A percentile compares a stretch with the other conserved stretches of the same genome.
These are phyloP conservation scores for Lithospermum erythrorhizon DNA, from an alignment of 257 asterid species.

Conservation along the genomic window DNA sequence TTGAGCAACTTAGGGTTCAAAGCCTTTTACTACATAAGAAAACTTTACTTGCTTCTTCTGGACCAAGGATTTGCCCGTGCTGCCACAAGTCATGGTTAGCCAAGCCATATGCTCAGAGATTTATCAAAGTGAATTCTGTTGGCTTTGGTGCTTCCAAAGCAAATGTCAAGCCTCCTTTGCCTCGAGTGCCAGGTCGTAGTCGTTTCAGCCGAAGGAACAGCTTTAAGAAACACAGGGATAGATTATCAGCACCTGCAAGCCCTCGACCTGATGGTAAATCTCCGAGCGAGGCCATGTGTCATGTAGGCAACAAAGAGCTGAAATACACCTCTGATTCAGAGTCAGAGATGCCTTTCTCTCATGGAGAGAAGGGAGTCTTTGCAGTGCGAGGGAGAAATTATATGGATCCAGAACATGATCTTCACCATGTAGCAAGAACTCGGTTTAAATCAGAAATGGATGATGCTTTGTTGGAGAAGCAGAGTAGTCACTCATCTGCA, in stretches of 20 bases:
- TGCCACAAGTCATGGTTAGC: conserved; percentile 44
- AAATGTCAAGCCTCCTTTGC: conserved; percentile 73
- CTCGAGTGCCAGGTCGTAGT: conserved; percentile 61
- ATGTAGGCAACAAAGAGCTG: conserved; percentile 57
- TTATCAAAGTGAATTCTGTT: conserved; percentile 35
- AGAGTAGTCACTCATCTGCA: conserved; percentile 10
- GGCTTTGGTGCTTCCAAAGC: conserved; percentile 73
- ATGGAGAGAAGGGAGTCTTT: conserved; percentile 45
- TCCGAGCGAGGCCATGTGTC: conserved; percentile 30
- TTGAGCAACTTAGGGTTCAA: conserved; percentile 33
- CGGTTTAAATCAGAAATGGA: conserved; percentile 12
- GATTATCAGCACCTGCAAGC: conserved; percentile 27
- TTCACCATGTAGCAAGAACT: conserved; percentile 6
- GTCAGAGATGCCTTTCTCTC: conserved; percentile 55
- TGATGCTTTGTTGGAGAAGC: conserved; percentile 7
- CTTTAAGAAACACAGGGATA: conserved; percentile 62
- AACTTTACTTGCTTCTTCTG: conserved; percentile 23
- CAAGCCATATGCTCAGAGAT: conserved; percentile 44
- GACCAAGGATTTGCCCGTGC: conserved; percentile 49
- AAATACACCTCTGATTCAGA: conserved; percentile 78
- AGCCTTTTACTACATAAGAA: conserved; percentile 18
- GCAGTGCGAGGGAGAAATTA: conserved; percentile 12
- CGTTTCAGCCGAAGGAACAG: conserved; percentile 68
- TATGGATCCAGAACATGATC: conserved; percentile 12
- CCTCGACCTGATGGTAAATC: conserved; percentile 16